A percentile compares a stretch with the other conserved stretches of the same genome.
These are phyloP conservation scores for Monosiga brevicollis DNA, from an alignment of 78 protist species.

Conservation along the genomic window DNA sequence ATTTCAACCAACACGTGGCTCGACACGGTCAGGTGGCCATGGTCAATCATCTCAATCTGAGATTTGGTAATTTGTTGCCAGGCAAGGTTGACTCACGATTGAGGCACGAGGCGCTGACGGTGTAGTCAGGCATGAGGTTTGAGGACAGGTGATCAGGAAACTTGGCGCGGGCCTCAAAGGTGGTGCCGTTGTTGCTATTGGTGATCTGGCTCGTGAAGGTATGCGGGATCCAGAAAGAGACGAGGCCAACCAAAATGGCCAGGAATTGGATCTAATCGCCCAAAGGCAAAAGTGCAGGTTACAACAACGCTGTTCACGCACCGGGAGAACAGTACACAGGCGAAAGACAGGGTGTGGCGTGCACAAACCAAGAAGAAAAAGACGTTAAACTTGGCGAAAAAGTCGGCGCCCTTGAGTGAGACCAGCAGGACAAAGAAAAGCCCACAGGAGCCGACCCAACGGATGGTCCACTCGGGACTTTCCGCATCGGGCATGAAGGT, in stretches of 20 bases:
- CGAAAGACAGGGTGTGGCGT: no score
- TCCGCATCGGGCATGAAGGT: conserved; percentile 56
- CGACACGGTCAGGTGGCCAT: no score
- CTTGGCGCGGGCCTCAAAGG: background rate
- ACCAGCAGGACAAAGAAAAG: background rate
- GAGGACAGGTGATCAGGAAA: background rate
- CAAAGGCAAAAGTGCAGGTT: no score
- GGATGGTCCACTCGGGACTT: background rate
- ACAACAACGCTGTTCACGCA: no score
- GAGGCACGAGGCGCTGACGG: background rate
- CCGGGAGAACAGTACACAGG: no score
- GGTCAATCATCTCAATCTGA: no score
- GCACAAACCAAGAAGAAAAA: background rate
- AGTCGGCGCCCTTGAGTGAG: background rate
- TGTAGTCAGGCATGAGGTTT: background rate
- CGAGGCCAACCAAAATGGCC: background rate
- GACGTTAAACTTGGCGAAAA: background rate
- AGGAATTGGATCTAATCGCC: background rate
- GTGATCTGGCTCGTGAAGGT: background rate
- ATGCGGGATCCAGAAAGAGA: background rate
- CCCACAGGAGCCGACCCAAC: background rate
- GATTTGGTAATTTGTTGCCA: no score
- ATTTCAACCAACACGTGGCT: no score
- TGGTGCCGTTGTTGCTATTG: background rate
- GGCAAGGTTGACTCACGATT: no score